phyloP scores from a whole-genome alignment of 2,329 filamentous ascomycete species.

The Calcarisporium arbuscula region DNA sequence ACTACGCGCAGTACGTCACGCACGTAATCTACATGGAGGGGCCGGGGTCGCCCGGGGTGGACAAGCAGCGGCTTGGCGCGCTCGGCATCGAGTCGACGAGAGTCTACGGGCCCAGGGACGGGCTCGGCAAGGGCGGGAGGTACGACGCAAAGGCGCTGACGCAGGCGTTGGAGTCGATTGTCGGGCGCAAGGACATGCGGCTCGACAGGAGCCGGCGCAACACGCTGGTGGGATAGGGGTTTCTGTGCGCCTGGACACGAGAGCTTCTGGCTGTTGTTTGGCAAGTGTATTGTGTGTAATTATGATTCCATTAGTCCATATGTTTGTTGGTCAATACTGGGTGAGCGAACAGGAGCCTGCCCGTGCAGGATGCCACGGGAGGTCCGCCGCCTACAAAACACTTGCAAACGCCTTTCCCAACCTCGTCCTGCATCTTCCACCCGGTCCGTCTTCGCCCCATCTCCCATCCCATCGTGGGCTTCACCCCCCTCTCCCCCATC shows the following conservation, averaged over 20 bases:
- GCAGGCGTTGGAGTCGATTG: slow-evolving; percentile 69
- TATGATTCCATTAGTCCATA: too few relatives aligned
- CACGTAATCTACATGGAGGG: slow-evolving; percentile 78
- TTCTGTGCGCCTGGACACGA: neutral
- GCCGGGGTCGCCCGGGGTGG: slow-evolving; percentile 61
- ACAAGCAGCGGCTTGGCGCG: slow-evolving; percentile 54
- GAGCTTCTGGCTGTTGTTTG: neutral
- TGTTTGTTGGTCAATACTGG: too few relatives aligned
- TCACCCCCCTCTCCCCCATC: neutral
- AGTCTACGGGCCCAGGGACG: slow-evolving; percentile 62
- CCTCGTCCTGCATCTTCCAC: too few relatives aligned
- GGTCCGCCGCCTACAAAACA: too few relatives aligned
- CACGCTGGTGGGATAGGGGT: slow-evolving; percentile 33
- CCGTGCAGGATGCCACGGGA: too few relatives aligned
- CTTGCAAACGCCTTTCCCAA: too few relatives aligned
- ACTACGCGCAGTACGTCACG: slow-evolving; percentile 67
- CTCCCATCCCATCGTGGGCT: neutral
- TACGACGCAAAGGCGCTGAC: slow-evolving; percentile 73
- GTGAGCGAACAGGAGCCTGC: too few relatives aligned
- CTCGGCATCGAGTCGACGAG: slow-evolving; percentile 73
- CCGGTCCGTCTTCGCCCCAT: too few relatives aligned
- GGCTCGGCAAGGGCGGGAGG: slow-evolving; percentile 37
- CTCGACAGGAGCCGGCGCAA: slow-evolving; percentile 37
- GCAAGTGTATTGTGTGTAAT: neutral
- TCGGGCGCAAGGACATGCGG: slow-evolving; percentile 49